These are phyloP conservation scores for Metarhizium rileyi DNA, from an alignment of 2,329 filamentous ascomycete species.

Conservation along the genomic window DNA sequence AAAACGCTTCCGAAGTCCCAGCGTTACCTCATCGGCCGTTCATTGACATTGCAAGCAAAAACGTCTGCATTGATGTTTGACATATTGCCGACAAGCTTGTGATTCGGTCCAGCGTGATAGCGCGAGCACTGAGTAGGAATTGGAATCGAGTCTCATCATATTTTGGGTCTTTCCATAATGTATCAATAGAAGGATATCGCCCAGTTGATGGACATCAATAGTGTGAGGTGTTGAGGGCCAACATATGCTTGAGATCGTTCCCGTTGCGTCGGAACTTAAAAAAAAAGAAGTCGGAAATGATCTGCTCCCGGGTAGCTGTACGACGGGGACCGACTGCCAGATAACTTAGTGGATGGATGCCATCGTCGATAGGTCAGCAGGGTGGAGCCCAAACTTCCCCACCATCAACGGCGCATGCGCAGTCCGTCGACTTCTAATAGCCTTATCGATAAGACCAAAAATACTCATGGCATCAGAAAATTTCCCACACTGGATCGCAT, in stretches of 20 bases:
- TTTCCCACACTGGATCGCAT: neutral
- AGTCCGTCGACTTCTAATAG: too few relatives aligned
- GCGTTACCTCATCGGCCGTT: neutral
- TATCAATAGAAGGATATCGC: too few relatives aligned
- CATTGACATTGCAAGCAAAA: neutral
- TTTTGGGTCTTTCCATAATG: too few relatives aligned
- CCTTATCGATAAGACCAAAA: conserved; percentile 5
- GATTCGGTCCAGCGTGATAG: neutral
- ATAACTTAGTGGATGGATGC: too few relatives aligned
- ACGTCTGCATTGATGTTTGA: neutral
- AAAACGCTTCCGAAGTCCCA: neutral
- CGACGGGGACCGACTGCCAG: too few relatives aligned
- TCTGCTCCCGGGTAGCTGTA: neutral
- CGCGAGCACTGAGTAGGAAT: neutral
- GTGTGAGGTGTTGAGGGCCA: too few relatives aligned
- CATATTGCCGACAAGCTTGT: neutral
- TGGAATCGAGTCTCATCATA: too few relatives aligned
- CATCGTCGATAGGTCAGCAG: too few relatives aligned
- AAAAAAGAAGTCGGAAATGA: neutral
- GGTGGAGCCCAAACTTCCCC: neutral
- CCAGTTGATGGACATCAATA: too few relatives aligned
- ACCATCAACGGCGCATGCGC: neutral
- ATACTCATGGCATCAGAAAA: conserved; percentile 1
- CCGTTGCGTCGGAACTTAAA: too few relatives aligned
- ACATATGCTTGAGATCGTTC: too few relatives aligned